Evolutionary conservation across 768 basidiomycete genomes (phyloP).

Genomic region (Leccinum broughii): DNA sequence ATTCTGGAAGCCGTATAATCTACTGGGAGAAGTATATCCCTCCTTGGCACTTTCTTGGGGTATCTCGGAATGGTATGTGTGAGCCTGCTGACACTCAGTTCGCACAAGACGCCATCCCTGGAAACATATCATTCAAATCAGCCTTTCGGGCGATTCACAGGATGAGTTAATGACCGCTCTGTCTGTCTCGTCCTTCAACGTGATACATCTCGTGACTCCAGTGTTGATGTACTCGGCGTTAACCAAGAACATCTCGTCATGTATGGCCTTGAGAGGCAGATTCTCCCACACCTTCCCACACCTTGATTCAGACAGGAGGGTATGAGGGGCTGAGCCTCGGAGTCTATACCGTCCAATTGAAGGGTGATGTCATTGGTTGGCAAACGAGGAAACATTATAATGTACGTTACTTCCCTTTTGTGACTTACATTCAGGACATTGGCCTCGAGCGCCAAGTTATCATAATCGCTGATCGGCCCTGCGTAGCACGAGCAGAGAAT

Average conservation of each 20-base stretch:
- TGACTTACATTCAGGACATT: neutral
- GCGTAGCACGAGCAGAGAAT: no score
- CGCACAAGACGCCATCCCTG: constrained; percentile 25
- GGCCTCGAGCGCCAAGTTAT: neutral
- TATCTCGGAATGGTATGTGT: constrained; percentile 24
- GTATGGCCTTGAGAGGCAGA: constrained; percentile 25
- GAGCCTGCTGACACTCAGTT: neutral
- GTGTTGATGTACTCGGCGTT: constrained; percentile 27
- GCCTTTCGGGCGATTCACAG: constrained; percentile 32
- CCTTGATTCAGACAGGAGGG: constrained; percentile 29
- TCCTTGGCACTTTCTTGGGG: constrained; percentile 37
- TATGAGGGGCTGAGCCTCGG: constrained; percentile 35
- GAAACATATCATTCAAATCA: constrained; percentile 23
- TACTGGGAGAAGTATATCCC: constrained; percentile 46
- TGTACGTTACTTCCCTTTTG: neutral
- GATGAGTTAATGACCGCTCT: constrained; percentile 21
- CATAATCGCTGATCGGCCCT: neutral
- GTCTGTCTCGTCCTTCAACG: constrained; percentile 4
- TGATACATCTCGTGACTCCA: constrained; percentile 34
- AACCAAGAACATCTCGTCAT: constrained; percentile 16
- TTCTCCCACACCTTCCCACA: constrained; percentile 37
- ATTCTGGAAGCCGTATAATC: constrained; percentile 20
- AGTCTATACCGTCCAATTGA: constrained; percentile 27
- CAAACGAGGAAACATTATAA: neutral
- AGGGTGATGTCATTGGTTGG: constrained; percentile 8